Evolutionary conservation across 208 protist species (phyloP).

Genomic region (Spongospora subterranea): DNA sequence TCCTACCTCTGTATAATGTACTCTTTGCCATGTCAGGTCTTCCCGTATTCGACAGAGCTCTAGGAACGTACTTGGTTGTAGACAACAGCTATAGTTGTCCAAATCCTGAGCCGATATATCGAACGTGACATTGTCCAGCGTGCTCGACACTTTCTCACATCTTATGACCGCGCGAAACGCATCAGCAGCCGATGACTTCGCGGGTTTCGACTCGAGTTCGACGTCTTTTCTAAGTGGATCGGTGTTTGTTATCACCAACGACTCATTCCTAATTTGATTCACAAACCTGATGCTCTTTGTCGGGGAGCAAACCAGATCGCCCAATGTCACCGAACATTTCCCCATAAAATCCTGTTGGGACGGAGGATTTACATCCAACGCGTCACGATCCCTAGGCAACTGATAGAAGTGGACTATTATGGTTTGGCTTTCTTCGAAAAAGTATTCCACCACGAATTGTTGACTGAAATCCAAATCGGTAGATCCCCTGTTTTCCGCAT

Average conservation of each 20-base stretch:
- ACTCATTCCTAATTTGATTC: not conserved
- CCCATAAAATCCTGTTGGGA: not conserved
- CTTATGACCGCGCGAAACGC: not conserved
- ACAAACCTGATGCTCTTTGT: not conserved
- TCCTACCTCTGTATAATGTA: conserved; percentile 19
- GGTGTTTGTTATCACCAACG: not conserved
- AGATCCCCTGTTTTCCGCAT: not conserved
- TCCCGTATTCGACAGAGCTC: not conserved
- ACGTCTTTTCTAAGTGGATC: not conserved
- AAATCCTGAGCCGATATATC: not conserved
- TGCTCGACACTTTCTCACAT: not conserved
- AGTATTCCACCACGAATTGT: conserved; percentile 45
- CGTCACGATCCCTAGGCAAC: not conserved
- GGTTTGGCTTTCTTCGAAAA: conserved; percentile 12
- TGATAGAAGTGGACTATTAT: not conserved
- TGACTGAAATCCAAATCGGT: not conserved
- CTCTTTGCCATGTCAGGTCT: not conserved
- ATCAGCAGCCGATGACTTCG: not conserved
- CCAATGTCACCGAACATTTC: not conserved
- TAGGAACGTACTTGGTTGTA: not conserved
- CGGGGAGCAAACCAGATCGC: not conserved
- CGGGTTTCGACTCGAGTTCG: not conserved
- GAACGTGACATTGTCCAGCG: conserved; percentile 41
- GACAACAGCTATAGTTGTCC: not conserved
- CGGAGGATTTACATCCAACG: not conserved